Evolutionary conservation across 495 filamentous ascomycete genomes (phyloP).

Genomic region (Aspergillus cavernicola): DNA sequence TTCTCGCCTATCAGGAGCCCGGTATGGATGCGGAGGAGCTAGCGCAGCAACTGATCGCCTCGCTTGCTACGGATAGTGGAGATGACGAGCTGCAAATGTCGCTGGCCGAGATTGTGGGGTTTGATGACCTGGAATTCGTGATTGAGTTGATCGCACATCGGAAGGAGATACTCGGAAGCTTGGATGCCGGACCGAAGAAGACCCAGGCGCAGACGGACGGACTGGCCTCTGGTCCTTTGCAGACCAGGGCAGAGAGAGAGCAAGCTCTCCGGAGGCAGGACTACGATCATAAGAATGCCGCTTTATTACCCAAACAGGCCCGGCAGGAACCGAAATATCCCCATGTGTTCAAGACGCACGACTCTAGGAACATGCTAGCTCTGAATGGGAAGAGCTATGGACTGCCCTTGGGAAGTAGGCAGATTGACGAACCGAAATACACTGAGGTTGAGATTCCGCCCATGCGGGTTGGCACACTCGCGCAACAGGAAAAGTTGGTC

Average conservation of each 20-base stretch:
- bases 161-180: conserved; percentile 51
- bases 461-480: conserved; percentile 69
- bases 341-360: conserved; percentile 82
- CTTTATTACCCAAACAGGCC: conserved; percentile 58
- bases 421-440: conserved; percentile 65
- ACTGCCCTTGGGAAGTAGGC: conserved; percentile 62
- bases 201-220: conserved; percentile 43
- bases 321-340: conserved; percentile 72
- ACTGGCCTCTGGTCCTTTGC: conserved; percentile 51
- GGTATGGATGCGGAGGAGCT: conserved; percentile 61
- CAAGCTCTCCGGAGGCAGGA: conserved; percentile 70
- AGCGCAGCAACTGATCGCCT: conserved; percentile 65
- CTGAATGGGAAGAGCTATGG: conserved; percentile 72
- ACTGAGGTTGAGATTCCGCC: conserved; percentile 88
- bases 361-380: conserved; percentile 78
- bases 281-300: conserved; percentile 73
- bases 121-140: conserved; percentile 85
- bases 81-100: conserved; percentile 86
- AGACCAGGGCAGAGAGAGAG: conserved; percentile 74
- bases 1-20: conserved; percentile 54
- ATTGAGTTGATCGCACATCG: conserved; percentile 77
- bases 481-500: conserved; percentile 66
- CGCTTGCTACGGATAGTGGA: conserved; percentile 59
- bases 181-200: conserved; percentile 27
- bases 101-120: conserved; percentile 88